These are phyloP conservation scores for Ascochyta clinopodiicola DNA, from an alignment of 2,329 filamentous ascomycete species.

Conservation along the genomic window DNA sequence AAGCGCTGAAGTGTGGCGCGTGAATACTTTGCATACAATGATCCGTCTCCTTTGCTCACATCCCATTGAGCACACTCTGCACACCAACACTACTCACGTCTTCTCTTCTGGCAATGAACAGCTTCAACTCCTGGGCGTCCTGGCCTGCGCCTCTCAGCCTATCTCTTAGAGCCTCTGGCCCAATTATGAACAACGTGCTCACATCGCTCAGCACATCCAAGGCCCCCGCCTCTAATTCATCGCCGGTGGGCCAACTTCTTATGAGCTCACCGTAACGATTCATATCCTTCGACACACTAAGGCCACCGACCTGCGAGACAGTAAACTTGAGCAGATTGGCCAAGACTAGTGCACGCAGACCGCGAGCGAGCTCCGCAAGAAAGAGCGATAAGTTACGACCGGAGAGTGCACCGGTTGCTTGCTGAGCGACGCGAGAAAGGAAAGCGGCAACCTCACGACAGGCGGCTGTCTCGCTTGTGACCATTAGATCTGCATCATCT, in stretches of 20 bases:
- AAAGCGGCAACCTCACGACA: slow-evolving; percentile 84
- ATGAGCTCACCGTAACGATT: slow-evolving; percentile 89
- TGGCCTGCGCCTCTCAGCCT: slow-evolving; percentile 54
- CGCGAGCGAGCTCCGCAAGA: slow-evolving; percentile 81
- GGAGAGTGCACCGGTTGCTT: slow-evolving; percentile 73
- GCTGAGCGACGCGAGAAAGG: slow-evolving; percentile 69
- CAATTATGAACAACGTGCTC: slow-evolving; percentile 93
- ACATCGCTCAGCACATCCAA: slow-evolving; percentile 92
- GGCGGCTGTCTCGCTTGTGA: slow-evolving; percentile 71
- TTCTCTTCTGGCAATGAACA: slow-evolving; percentile 84
- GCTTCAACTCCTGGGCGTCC: slow-evolving; percentile 69
- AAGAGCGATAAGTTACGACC: slow-evolving; percentile 84
- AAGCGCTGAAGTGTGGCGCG: not conserved
- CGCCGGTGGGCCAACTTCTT: slow-evolving; percentile 75
- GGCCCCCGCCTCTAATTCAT: slow-evolving; percentile 58
- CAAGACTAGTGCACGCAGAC: slow-evolving; percentile 78
- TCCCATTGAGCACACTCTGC: slow-evolving; percentile 75
- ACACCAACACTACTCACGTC: slow-evolving; percentile 82
- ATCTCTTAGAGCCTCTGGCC: slow-evolving; percentile 62
- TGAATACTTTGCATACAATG: not conserved
- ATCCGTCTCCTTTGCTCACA: slow-evolving; percentile 13
- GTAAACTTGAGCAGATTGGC: slow-evolving; percentile 95
- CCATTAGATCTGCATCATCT: slow-evolving; percentile 66
- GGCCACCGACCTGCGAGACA: slow-evolving; percentile 88
- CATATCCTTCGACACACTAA: slow-evolving; percentile 96